These are phyloP conservation scores for Cutaneotrichosporon sp. DNA, from an alignment of 1,284 basidiomycete species.

Conservation along the genomic window DNA sequence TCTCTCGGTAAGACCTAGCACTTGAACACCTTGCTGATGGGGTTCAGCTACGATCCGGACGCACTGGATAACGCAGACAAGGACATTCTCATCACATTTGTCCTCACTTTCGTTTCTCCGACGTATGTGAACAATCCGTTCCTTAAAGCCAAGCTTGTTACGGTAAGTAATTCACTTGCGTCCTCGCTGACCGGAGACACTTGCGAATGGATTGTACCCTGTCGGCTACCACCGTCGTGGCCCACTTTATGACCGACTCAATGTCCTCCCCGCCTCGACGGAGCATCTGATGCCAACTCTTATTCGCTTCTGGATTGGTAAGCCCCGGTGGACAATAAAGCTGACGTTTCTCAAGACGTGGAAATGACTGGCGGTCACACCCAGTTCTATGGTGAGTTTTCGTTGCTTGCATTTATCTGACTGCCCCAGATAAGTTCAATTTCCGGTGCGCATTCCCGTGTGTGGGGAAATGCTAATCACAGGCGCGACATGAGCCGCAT, in stretches of 20 bases:
- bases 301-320: conserved; percentile 93
- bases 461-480: conserved; percentile 4
- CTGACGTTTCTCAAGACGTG: conserved; percentile 62
- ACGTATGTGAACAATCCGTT: conserved; percentile 99
- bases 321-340: conserved; percentile 26
- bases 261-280: conserved; percentile 77
- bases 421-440: conserved; percentile 40
- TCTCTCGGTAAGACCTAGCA: conserved; percentile 60
- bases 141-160: conserved; percentile 94
- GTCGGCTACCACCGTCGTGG: conserved; percentile 72
- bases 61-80: conserved; percentile 76
- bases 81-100: conserved; percentile 82
- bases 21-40: background rate
- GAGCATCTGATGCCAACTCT: conserved; percentile 85
- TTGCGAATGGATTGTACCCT: conserved; percentile 75
- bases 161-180: conserved; percentile 54
- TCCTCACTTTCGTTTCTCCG: conserved; percentile 85
- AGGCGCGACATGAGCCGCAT: conserved; percentile 80
- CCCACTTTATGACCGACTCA: conserved; percentile 74
- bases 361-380: conserved; percentile 96
- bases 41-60: conserved; percentile 64
- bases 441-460: conserved; percentile 21
- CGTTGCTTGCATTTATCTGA: too few species aligned
- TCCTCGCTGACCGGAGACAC: conserved; percentile 54
- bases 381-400: conserved; percentile 80